Evolutionary conservation across 176 grass and related monocot genomes (phyloP), one percentile per base, ranked within the genome.

Genomic region (Phoenix roebelenii): DNA sequence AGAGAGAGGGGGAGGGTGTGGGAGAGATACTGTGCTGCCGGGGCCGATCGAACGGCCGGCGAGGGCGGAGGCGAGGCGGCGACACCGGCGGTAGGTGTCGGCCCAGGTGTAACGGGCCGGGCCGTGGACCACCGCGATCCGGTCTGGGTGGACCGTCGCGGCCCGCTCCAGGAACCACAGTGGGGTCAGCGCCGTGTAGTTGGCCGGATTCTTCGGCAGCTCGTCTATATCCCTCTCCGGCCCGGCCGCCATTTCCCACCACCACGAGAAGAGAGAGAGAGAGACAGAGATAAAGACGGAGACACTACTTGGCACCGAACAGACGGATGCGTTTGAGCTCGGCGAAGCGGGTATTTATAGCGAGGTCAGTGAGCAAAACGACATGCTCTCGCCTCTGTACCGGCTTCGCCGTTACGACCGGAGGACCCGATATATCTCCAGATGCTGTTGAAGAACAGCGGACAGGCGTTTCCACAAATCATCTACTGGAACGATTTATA

Each of bases 151-250:
- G 48, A 83, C 93, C 84, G 91, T 66, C 28, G 93, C 84, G 2
- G 93, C 87, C 56, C 87, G 75, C 55, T 97, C 87, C 6, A 97
- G 84, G 81, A 97, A 97, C 93, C 93, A 92, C 35, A 97, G 87
- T 23, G 87, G 87, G 53, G 87, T 97, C 4, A 97, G 81, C 44
- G 93, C 84, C 58, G 72, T 92, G 93, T 81, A 70, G 70, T 97
- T 97, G 61, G 93, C 87, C 17, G 64, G 66, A 73, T 97, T 97
- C 79, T 67, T 83, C 9, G 87, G 87, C n/a, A 97, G 76, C n/a
- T 92, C 78, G 59, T 97, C 87, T 79, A 92, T 85, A 78, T 97
- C 87, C 71, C 68, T 64, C 84, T 88, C 80, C 57, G 9, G 3
- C 59, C 39, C 35, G 9, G 2, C 35, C 35, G 35, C 35, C 35